phyloP scores from a whole-genome alignment of 345 rosid genomes.

The Salix purpurea region DNA sequence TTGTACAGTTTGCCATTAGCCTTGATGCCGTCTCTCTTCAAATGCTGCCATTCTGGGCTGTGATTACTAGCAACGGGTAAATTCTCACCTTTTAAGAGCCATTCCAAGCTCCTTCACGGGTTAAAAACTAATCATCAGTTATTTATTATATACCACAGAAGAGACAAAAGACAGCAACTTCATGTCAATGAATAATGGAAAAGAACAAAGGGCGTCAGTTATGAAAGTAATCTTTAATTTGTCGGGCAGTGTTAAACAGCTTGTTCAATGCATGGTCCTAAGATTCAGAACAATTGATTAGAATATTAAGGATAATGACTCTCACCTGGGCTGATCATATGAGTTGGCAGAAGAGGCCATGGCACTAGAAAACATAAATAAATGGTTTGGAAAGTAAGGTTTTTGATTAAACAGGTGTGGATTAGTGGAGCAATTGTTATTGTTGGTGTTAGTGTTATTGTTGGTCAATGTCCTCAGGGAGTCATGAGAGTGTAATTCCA shows the following conservation, averaged over 20 bases:
- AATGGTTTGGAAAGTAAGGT: conserved; percentile 27
- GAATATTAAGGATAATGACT: not conserved
- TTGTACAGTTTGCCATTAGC: conserved; percentile 15
- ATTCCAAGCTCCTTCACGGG: conserved; percentile 65
- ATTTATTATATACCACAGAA: not conserved
- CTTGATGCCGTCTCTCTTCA: conserved; percentile 23
- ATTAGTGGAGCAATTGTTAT: conserved; percentile 10
- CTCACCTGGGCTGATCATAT: conserved; percentile 55
- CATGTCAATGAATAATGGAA: not conserved
- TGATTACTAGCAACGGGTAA: conserved; percentile 30
- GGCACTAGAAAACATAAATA: conserved; percentile 17
- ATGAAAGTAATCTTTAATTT: not conserved
- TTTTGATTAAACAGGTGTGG: conserved; percentile 21
- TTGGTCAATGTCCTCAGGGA: not conserved
- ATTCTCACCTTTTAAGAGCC: conserved; percentile 64
- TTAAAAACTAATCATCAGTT: conserved; percentile 6
- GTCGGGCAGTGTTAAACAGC: not conserved
- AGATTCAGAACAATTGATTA: not conserved
- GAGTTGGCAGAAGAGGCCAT: conserved; percentile 29
- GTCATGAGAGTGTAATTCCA: conserved; percentile 46
- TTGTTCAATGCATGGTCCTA: not conserved
- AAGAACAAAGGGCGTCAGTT: not conserved
- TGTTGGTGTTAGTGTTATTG: conserved; percentile 12
- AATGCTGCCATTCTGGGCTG: conserved; percentile 38
- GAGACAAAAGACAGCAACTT: not conserved